phyloP scores from a whole-genome alignment of 768 basidiomycete genomes.

The Fomitopsis serialis region DNA sequence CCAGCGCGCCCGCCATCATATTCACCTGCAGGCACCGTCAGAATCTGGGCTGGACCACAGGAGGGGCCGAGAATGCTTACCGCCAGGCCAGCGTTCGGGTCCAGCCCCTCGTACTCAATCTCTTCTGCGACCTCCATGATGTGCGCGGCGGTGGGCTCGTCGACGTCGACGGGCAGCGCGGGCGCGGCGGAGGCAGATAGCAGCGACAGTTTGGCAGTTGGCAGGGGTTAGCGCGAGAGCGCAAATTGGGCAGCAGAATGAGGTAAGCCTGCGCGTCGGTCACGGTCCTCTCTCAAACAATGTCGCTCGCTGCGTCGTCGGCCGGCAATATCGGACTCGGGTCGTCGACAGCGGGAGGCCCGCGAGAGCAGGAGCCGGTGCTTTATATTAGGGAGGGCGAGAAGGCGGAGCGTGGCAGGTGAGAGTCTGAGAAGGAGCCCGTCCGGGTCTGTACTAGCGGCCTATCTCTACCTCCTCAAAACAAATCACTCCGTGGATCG shows the following conservation, averaged over 20 bases:
- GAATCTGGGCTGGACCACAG: neutral
- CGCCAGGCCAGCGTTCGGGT: slow-evolving; percentile 74
- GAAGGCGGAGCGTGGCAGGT: neutral
- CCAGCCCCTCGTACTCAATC: slow-evolving; percentile 59
- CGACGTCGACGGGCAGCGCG: neutral
- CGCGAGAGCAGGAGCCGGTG: neutral
- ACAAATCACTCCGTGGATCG: neutral
- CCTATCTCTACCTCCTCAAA: neutral
- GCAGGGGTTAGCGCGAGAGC: neutral
- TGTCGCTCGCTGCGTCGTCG: too few relatives aligned
- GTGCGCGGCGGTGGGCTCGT: slow-evolving; percentile 1
- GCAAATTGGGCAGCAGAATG: neutral
- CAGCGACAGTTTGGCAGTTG: neutral
- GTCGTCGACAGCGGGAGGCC: neutral
- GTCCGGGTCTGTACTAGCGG: neutral
- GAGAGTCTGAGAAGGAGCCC: neutral
- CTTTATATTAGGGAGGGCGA: neutral
- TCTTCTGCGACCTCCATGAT: slow-evolving; percentile 44
- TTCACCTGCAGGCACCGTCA: slow-evolving; percentile 56
- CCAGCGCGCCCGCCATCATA: slow-evolving; percentile 95
- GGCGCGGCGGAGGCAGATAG: neutral
- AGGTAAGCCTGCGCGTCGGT: neutral
- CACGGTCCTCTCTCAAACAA: neutral
- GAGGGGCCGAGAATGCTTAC: slow-evolving; percentile 34
- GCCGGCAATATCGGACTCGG: too few relatives aligned